Conservation (phyloP, 176 grass and related monocot genomes). For the Dendrocalamus sinicus region DNA sequence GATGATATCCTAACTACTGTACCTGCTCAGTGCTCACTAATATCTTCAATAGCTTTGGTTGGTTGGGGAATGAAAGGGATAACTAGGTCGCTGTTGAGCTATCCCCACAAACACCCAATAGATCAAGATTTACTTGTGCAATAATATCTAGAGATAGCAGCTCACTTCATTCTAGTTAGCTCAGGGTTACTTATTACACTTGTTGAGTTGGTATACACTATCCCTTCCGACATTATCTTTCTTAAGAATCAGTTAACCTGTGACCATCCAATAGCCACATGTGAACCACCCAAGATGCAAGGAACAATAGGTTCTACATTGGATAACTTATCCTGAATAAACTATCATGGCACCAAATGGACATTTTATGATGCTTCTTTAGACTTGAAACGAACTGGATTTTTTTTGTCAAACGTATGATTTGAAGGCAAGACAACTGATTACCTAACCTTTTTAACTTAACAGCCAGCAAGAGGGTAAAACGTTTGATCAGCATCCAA, state of each 20-base stretch:
- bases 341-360: not conserved
- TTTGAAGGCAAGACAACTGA: conserved; percentile 41
- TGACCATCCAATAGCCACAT: conserved; percentile 15
- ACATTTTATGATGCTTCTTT: conserved; percentile 9
- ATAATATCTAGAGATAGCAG: conserved; percentile 6
- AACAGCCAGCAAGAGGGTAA: conserved; percentile 50
- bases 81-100: conserved; percentile 28
- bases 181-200: conserved; percentile 11
- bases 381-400: conserved; percentile 8
- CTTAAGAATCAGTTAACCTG: not conserved
- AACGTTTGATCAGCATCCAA: conserved; percentile 28
- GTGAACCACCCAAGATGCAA: conserved; percentile 40
- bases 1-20: not conserved
- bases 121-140: not conserved
- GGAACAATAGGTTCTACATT: conserved; percentile 8
- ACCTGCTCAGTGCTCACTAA: not conserved
- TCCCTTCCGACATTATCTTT: conserved; percentile 23
- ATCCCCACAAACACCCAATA: not conserved
- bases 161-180: conserved; percentile 12
- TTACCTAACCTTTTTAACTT: conserved; percentile 23
- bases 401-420: conserved; percentile 18
- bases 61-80: conserved; percentile 8
- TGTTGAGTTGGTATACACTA: conserved; percentile 3
- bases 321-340: conserved; percentile 9
- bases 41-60: conserved; percentile 15